phyloP scores from a whole-genome alignment of 305 asterid genomes.

The Euphrasia arctica region DNA sequence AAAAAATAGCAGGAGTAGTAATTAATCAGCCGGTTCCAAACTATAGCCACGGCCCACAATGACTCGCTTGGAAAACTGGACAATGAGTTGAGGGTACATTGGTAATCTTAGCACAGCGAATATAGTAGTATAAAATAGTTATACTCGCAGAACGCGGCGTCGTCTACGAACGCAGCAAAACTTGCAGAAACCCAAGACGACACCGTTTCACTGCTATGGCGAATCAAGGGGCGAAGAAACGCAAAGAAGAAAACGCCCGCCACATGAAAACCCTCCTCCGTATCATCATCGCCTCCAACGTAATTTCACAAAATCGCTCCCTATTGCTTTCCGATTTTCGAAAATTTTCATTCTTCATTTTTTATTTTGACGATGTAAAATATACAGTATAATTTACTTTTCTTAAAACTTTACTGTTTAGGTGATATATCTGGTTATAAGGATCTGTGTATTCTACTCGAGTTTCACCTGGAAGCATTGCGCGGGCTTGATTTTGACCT shows the following conservation, averaged over 20 bases:
- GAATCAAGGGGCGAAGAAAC: conserved; percentile 98
- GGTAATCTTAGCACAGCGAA: too few relatives aligned
- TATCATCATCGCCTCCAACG: conserved; percentile 70
- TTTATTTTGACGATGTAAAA: neutral
- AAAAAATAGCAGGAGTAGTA: too few relatives aligned
- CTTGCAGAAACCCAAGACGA: conserved; percentile 25
- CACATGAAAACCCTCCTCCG: conserved; percentile 73
- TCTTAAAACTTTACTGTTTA: neutral
- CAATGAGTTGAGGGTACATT: too few relatives aligned
- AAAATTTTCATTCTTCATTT: neutral
- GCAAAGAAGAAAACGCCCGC: conserved; percentile 82
- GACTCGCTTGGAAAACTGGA: too few relatives aligned
- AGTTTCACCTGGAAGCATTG: conserved; percentile 88
- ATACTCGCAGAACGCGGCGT: too few relatives aligned
- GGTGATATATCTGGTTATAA: conserved; percentile 51
- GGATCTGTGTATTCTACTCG: conserved; percentile 75
- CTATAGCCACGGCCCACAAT: too few relatives aligned
- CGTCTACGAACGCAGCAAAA: too few relatives aligned
- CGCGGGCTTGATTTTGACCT: conserved; percentile 64
- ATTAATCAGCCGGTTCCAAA: too few relatives aligned
- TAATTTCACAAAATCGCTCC: conserved; percentile 25
- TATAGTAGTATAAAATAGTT: too few relatives aligned
- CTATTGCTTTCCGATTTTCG: neutral
- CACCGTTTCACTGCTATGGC: conserved; percentile 55
- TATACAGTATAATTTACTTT: too few relatives aligned